Evolutionary conservation across 345 rosid species (phyloP), one percentile per base, ranked within the genome.

Genomic region (Gossypium thurberi): DNA sequence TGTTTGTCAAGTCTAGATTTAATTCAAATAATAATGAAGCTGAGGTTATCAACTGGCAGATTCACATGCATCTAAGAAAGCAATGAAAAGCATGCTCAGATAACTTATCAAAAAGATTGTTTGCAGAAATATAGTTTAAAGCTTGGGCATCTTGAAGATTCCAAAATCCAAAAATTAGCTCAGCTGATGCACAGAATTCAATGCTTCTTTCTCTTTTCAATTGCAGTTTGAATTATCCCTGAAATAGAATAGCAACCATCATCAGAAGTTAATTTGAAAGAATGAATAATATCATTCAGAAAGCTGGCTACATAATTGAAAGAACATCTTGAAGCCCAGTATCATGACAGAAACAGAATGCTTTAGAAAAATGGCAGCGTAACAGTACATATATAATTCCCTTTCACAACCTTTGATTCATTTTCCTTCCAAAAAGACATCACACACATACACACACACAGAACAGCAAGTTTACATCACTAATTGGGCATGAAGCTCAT

Each of bases 401-500:
- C 57, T 14, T 68, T 26, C 44, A 26, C 20, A 33, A 68, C 13
- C 53, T 48, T 6, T 15, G 44, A 44, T 63, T 21, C 59, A 62
- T 26, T 53, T 23, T 47, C 20, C 12, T 28, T 50, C 25, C 23
- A 14, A 69, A 37, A 40, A 10, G 23, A 55, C 59, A 33, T 33
- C 7, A 55, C 23, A 15, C 55, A 51, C 55, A 51, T 7, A 50
- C 6, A 6, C 8, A 8, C 33, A 55, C 13, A 70, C 6, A 25
- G 14, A 56, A 18, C 6, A 43, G 70, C 37, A 70, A 48, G 58
- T 81, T 81, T 74, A 84, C 87, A 28, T 37, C 40, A 72, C 43
- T 74, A 28, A 52, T 74, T 3, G 33, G 74, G 75, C 17, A 71
- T 33, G 23, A 64, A 57, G 72, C 78, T 77, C 75, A 59, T 65